Evolutionary conservation across 306 rosid species (phyloP).

Genomic region (Biancaea sappan): DNA sequence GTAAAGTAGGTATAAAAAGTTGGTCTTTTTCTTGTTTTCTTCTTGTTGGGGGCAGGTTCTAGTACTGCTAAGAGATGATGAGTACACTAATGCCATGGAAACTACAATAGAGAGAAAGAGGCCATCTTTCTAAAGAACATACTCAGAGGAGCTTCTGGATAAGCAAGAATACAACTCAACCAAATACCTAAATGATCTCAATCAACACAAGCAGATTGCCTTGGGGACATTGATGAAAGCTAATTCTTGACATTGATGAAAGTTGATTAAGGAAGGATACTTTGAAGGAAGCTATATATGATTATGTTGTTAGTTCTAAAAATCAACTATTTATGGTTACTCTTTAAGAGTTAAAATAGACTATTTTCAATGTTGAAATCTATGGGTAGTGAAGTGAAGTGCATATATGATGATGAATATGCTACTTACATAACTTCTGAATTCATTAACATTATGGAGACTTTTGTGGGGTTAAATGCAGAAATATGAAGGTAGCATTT

Average conservation of each 20-base stretch:
- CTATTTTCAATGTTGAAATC: background rate
- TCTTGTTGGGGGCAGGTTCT: slow-evolving; percentile 52
- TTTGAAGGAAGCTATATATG: background rate
- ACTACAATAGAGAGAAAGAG: slow-evolving; percentile 30
- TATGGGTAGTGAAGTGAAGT: background rate
- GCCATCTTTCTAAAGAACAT: slow-evolving; percentile 55
- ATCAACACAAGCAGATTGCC: slow-evolving; percentile 57
- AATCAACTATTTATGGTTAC: background rate
- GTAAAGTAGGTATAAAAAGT: background rate
- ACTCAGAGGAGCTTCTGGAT: slow-evolving; percentile 80
- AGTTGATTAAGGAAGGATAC: background rate
- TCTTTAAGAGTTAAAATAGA: background rate
- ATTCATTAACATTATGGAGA: background rate
- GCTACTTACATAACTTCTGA: background rate
- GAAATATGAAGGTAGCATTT: background rate
- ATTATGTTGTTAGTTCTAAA: background rate
- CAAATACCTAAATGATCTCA: slow-evolving; percentile 62
- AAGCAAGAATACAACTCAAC: slow-evolving; percentile 85
- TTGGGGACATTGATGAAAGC: too few relatives aligned
- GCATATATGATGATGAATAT: background rate
- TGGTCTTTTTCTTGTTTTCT: slow-evolving; percentile 17
- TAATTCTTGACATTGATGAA: too few relatives aligned
- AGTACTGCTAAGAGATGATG: slow-evolving; percentile 65
- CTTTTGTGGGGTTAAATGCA: slow-evolving; percentile 9
- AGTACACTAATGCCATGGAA: slow-evolving; percentile 16